These are phyloP conservation scores for Candida methanosorbosa DNA, from an alignment of 805 yeast genomes.

Conservation along the genomic window DNA sequence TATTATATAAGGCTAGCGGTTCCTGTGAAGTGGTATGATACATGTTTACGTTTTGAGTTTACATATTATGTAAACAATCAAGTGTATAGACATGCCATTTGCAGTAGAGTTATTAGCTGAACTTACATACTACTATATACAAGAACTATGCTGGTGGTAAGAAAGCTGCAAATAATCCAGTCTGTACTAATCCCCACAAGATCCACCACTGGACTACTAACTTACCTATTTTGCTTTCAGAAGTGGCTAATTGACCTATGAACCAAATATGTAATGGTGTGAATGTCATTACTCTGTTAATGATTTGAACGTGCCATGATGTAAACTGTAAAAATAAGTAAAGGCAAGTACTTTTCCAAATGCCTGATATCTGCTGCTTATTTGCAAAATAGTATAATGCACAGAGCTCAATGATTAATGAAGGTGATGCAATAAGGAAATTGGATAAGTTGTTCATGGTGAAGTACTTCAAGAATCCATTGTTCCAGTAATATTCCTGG, in stretches of 20 bases:
- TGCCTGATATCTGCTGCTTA: constrained; percentile 21
- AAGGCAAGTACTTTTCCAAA: constrained; percentile 31
- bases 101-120: too few relatives aligned
- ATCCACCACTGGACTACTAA: constrained; percentile 35
- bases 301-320: constrained; percentile 78
- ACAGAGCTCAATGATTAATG: constrained; percentile 34
- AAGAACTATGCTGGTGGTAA: constrained; percentile 77
- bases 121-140: not conserved
- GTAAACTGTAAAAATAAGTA: constrained; percentile 44
- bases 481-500: constrained; percentile 77
- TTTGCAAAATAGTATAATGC: constrained; percentile 29
- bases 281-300: constrained; percentile 72
- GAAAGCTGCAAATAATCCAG: constrained; percentile 69
- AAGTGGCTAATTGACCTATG: constrained; percentile 32
- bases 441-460: constrained; percentile 74
- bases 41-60: too few relatives aligned
- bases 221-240: constrained; percentile 6
- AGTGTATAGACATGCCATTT: too few relatives aligned
- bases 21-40: too few relatives aligned
- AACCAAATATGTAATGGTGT: constrained; percentile 74
- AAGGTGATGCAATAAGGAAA: constrained; percentile 69
- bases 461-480: constrained; percentile 81
- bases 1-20: too few relatives aligned
- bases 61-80: too few relatives aligned
- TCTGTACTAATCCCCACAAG: constrained; percentile 61